Conservation (phyloP, 306 rosid genomes). For the Corylus americana region DNA sequence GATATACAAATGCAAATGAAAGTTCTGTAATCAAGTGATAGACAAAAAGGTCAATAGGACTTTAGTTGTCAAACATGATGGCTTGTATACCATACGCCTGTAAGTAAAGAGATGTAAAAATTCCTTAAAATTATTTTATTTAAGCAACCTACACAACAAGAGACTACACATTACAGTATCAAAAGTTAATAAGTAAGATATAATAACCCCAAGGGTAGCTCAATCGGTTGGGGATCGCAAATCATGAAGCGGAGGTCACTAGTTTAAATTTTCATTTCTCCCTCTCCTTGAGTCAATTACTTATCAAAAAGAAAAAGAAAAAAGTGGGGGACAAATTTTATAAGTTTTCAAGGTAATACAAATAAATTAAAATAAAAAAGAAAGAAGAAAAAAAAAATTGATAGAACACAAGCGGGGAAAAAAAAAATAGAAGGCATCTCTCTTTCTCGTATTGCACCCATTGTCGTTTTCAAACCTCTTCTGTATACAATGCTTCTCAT, state of each 20-base stretch:
- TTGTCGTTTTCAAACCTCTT: background rate
- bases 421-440: background rate
- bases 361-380: background rate
- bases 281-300: too few relatives aligned
- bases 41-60: slow-evolving; percentile 21
- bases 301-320: background rate
- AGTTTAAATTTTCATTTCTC: too few relatives aligned
- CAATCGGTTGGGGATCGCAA: too few relatives aligned
- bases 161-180: background rate
- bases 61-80: slow-evolving; percentile 8
- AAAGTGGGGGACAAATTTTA: background rate
- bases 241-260: too few relatives aligned
- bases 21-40: slow-evolving; percentile 42
- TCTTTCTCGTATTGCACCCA: background rate
- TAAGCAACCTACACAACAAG: background rate
- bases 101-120: background rate
- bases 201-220: too few relatives aligned
- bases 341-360: too few relatives aligned
- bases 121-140: background rate
- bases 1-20: slow-evolving; percentile 83
- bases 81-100: background rate
- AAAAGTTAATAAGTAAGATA: too few relatives aligned
- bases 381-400: background rate
- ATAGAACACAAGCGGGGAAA: background rate
- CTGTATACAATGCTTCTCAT: background rate